These are phyloP conservation scores for Eruca vesicaria DNA, from an alignment of 441 rosid genomes.

Conservation along the genomic window DNA sequence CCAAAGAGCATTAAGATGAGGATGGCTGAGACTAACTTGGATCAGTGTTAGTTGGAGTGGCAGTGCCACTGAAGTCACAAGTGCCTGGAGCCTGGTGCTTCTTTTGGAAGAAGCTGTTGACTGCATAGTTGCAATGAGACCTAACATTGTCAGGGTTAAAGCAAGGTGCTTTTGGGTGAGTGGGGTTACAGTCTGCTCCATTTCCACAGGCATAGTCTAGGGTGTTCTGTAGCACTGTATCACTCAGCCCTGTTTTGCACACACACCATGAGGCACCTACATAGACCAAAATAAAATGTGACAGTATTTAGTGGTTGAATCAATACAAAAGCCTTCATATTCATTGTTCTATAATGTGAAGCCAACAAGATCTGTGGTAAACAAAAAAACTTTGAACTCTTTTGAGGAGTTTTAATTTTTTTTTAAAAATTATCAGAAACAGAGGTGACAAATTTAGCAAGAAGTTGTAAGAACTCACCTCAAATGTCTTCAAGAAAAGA, in stretches of 20 bases:
- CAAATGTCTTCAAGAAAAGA: too few relatives aligned
- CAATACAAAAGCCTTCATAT: constrained; percentile 53
- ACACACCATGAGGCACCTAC: constrained; percentile 76
- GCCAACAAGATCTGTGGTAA: constrained; percentile 7
- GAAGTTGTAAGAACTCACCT: too few relatives aligned
- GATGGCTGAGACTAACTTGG: constrained; percentile 54
- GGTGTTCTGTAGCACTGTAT: constrained; percentile 56
- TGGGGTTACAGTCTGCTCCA: constrained; percentile 66
- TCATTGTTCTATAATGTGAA: background rate
- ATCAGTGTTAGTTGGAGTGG: constrained; percentile 49
- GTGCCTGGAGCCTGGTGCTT: constrained; percentile 58
- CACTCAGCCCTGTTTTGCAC: constrained; percentile 64
- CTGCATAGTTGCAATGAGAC: constrained; percentile 68
- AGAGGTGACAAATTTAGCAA: too few relatives aligned
- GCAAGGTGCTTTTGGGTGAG: constrained; percentile 46
- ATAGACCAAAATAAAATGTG: background rate
- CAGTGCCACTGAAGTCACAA: constrained; percentile 68
- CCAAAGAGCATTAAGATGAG: background rate
- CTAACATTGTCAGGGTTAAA: constrained; percentile 59
- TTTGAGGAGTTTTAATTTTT: background rate
- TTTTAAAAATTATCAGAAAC: too few relatives aligned
- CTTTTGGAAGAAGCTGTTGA: constrained; percentile 55
- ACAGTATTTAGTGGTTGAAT: background rate
- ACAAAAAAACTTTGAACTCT: background rate
- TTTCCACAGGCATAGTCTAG: constrained; percentile 75